phyloP scores from a whole-genome alignment of 108 stramenopile genomes.

The Cyclotella sp. region DNA sequence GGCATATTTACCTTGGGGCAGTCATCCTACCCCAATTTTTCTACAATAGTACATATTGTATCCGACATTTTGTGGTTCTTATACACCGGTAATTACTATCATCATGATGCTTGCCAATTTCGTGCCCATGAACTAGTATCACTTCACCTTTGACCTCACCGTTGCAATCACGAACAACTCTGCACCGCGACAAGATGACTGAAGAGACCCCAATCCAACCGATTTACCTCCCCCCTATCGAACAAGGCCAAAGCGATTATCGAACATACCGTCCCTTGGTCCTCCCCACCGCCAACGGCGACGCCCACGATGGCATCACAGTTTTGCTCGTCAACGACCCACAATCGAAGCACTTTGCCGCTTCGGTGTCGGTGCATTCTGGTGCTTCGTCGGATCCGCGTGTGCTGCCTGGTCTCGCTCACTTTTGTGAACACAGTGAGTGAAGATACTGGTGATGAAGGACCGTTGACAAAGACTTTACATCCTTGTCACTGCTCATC shows the following conservation, averaged over 20 bases:
- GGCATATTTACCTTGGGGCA: no score
- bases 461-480: no score
- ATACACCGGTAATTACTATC: no score
- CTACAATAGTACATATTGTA: no score
- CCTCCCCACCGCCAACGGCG: slow-evolving; percentile 60
- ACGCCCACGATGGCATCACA: slow-evolving; percentile 44
- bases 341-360: slow-evolving; percentile 81
- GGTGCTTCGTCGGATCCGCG: slow-evolving; percentile 85
- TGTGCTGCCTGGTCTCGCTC: slow-evolving; percentile 81
- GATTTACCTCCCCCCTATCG: slow-evolving; percentile 52
- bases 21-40: no score
- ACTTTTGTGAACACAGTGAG: slow-evolving; percentile 88
- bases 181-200: neutral
- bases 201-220: neutral
- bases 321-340: slow-evolving; percentile 71
- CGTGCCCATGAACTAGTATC: no score
- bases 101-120: no score
- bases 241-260: slow-evolving; percentile 80
- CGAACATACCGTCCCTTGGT: slow-evolving; percentile 68
- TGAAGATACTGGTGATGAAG: no score
- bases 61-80: no score
- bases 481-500: no score
- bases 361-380: slow-evolving; percentile 65
- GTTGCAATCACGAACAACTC: no score
- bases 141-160: no score